Evolutionary conservation across 2,329 filamentous ascomycete genomes (phyloP), one percentile per base, ranked within the genome.

Genomic region (Colletotrichum lindemuthianum): DNA sequence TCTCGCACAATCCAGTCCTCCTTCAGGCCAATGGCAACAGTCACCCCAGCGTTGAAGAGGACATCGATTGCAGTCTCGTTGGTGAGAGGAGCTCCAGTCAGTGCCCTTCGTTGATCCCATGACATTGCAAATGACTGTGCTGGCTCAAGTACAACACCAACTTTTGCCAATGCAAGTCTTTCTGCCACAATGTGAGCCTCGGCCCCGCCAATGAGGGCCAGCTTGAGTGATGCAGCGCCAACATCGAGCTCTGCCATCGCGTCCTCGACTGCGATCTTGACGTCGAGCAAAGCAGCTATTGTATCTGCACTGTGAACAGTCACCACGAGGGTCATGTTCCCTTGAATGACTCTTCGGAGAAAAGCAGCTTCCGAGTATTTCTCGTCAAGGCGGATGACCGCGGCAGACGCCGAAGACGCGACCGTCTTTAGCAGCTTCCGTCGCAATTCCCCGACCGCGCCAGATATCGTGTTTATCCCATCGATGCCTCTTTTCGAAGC

Each of bases 1-100:
- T 90, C 86, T 34, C 87, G 78, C 2, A 89, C 81, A 56, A 86
- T 71, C 86, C 86, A 90, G 69, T 89, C 86, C 70, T 90, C 87
- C 45, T 83, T 79, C 2, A 88, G 78, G 0, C 87, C 86, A 16
- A 90, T 81, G 0, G 82, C 88, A 0, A 84, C 80, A 2, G 76
- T 71, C 0, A 90, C 88, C 2, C 88, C 88, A 0, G 87, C 87
- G 6, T 81, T 81, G 0, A 88, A 67, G 1, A 91, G 80, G 9
- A 70, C 74, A 64, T 90, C 86, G 6, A 89, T 76, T 0, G 82
- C 82, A 1, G 88, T 90, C 15, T 87, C 87, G 69, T 90, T 88
- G 1, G 88, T 89, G 1, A 91, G 78, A 1, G 89, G 89, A 4
- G 88, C 88, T 2, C 89, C 89, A 0, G 87, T 84, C 4, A 91